A percentile compares a stretch with the other conserved stretches of the same genome.
These are phyloP conservation scores for Alternaria longipes DNA, from an alignment of 2,329 filamentous ascomycete genomes.

Conservation along the genomic window DNA sequence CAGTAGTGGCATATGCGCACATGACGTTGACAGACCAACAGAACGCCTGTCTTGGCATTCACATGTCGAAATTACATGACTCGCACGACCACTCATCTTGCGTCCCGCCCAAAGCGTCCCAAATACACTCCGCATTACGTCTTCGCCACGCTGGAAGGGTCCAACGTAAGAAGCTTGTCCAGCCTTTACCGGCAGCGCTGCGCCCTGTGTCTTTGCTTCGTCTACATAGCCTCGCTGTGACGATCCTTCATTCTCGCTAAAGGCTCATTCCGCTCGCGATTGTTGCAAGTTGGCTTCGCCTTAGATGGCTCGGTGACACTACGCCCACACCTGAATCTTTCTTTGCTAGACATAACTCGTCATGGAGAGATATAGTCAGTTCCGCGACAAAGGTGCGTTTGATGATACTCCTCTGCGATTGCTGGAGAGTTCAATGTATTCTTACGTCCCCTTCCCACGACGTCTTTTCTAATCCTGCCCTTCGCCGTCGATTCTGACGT, in stretches of 20 bases:
- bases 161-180: slow-evolving; percentile 4
- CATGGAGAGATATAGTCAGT: slow-evolving; percentile 97
- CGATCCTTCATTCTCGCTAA: background rate
- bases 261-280: slow-evolving; percentile 9
- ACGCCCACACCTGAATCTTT: slow-evolving; percentile 12
- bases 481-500: background rate
- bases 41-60: slow-evolving; percentile 33
- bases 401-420: background rate
- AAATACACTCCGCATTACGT: slow-evolving; percentile 18
- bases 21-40: slow-evolving; percentile 13
- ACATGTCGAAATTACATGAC: slow-evolving; percentile 33
- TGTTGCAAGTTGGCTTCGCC: slow-evolving; percentile 4
- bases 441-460: background rate
- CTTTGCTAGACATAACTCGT: slow-evolving; percentile 3
- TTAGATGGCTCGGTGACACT: slow-evolving; percentile 33
- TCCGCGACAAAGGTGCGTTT: slow-evolving; percentile 79
- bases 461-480: no score
- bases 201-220: slow-evolving; percentile 4
- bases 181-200: background rate
- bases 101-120: slow-evolving; percentile 27
- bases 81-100: slow-evolving; percentile 26
- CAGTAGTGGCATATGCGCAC: slow-evolving; percentile 9
- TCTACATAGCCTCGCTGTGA: background rate
- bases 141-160: slow-evolving; percentile 9
- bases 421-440: background rate